These are phyloP conservation scores for Noccaea bulbosa DNA, from an alignment of 345 rosid genomes.

Conservation along the genomic window DNA sequence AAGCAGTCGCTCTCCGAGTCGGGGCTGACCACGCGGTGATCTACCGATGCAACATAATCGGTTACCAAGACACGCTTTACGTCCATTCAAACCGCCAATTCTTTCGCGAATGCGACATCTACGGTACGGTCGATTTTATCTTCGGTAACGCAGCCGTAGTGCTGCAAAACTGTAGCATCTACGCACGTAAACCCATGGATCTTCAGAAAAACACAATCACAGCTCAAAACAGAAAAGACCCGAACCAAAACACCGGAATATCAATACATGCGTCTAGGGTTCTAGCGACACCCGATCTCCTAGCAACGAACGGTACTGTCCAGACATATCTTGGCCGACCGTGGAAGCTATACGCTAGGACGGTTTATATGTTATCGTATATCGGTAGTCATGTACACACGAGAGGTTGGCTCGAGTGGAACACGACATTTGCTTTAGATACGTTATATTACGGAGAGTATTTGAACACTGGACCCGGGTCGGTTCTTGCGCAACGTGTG, in stretches of 20 bases:
- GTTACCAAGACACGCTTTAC: conserved; percentile 91
- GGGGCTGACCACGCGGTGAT: conserved; percentile 96
- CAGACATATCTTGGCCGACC: conserved; percentile 89
- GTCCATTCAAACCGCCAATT: conserved; percentile 97
- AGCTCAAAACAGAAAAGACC: conserved; percentile 96
- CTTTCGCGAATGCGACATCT: conserved; percentile 81
- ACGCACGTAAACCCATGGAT: conserved; percentile 82
- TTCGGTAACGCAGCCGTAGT: conserved; percentile 97
- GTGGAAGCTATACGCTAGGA: conserved; percentile 83
- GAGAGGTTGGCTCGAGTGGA: conserved; percentile 97
- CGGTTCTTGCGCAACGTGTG: conserved; percentile 65
- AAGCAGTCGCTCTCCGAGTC: conserved; percentile 93
- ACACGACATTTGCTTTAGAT: conserved; percentile 71
- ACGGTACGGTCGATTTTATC: conserved; percentile 92
- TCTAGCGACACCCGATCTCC: conserved; percentile 63
- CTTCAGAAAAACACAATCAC: conserved; percentile 88
- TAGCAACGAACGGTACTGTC: conserved; percentile 50
- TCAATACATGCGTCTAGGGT: conserved; percentile 86
- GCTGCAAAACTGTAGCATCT: conserved; percentile 79
- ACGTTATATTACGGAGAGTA: conserved; percentile 92
- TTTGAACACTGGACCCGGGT: conserved; percentile 85
- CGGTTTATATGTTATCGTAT: conserved; percentile 71
- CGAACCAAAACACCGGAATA: conserved; percentile 92
- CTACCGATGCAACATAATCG: conserved; percentile 75
- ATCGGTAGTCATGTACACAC: conserved; percentile 84